These are phyloP conservation scores for Calonectria hawksworthii DNA, from an alignment of 2,329 filamentous ascomycete species.

Conservation along the genomic window DNA sequence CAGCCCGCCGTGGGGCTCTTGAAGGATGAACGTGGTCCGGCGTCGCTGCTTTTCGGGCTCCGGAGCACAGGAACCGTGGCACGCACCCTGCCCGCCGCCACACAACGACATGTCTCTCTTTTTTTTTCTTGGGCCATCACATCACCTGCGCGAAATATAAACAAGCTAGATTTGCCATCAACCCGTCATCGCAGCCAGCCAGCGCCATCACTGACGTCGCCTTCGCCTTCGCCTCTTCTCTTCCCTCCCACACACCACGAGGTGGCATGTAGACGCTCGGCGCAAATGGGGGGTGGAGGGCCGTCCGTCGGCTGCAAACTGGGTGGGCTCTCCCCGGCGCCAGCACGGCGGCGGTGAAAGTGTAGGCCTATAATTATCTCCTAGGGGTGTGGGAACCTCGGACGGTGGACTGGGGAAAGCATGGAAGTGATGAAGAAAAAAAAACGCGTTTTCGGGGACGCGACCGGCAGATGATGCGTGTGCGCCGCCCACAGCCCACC, in stretches of 20 bases:
- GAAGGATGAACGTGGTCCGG: constrained; percentile 8
- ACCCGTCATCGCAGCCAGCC: background rate
- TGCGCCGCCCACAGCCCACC: constrained; percentile 7
- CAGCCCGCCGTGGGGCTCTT: constrained; percentile 2
- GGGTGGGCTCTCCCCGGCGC: constrained; percentile 3
- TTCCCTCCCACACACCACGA: background rate
- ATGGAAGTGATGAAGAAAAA: constrained; percentile 11
- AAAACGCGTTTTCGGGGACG: constrained; percentile 8
- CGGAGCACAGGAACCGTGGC: constrained; percentile 2
- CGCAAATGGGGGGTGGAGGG: constrained; percentile 8
- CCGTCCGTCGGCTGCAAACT: background rate
- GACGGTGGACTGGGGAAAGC: constrained; percentile 17
- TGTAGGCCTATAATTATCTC: background rate
- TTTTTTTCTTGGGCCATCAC: background rate
- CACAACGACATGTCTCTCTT: background rate
- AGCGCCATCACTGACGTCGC: background rate
- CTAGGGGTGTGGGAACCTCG: constrained; percentile 18
- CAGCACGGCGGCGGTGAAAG: constrained; percentile 26
- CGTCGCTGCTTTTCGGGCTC: background rate
- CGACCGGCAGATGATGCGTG: constrained; percentile 15
- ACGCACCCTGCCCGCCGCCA: background rate
- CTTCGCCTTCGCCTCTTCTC: background rate
- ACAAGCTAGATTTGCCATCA: background rate
- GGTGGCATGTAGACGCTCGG: constrained; percentile 8
- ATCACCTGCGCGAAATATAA: background rate